Evolutionary conservation across 2,329 filamentous ascomycete genomes (phyloP), one percentile per base, ranked within the genome.

Genomic region (Lasiodiplodia hormozganensis): DNA sequence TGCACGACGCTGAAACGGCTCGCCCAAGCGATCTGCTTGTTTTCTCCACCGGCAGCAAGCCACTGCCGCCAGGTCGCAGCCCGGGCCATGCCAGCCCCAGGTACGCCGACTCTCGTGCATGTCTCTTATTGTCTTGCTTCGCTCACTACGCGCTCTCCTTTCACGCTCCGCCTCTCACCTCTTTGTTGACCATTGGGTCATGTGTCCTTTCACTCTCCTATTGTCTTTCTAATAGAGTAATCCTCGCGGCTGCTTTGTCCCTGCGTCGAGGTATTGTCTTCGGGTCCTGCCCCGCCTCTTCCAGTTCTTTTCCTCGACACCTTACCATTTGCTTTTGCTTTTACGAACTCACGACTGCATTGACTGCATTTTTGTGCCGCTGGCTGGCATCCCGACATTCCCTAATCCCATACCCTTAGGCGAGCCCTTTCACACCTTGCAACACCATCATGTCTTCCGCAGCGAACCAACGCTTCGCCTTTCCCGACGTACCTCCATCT

Each of bases 401-500:
- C 73, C 78, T 80, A 78, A 79, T 76, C 73, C 74, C 51, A 70
- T 78, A 76, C 76, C 76, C 75, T 70, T 58, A 71, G 74, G 69
- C 62, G 52, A 60, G 60, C 49, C 53, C 71, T 75, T 75, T 74
- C 69, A 69, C 71, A 73, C 69, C 70, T 70, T 75, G n/a, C 43
- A 71, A 70, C 57, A 74, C 75, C 72, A 72, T 62, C 67, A 85
- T 85, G 82, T 79, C 82, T 80, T 81, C 81, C 78, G 78, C 82
- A 79, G 80, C 80, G 80, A 83, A 83, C 79, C 83, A 83, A 83
- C 83, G 84, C 82, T 82, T 84, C 78, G 75, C 79, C 80, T 84
- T 85, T 80, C 81, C 84, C 79, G 81, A 83, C 81, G 82, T 84
- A 78, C 84, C 83, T 84, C 83, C 85, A 82, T 85, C 84, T 83